phyloP scores from a whole-genome alignment of 1,284 basidiomycete species.

The Ustilago crameri region DNA sequence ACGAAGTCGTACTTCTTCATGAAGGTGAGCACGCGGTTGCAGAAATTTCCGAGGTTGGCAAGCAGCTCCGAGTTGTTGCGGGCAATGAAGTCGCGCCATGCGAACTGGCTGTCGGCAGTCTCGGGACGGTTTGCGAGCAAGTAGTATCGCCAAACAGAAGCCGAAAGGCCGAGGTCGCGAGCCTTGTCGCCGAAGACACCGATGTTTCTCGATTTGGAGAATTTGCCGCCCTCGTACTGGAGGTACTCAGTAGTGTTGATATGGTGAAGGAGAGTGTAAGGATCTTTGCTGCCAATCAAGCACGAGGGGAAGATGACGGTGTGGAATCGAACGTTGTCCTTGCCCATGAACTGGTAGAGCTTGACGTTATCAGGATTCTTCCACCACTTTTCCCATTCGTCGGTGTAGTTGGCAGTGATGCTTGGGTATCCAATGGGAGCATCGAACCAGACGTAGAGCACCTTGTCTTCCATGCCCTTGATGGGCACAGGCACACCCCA shows the following conservation, averaged over 20 bases:
- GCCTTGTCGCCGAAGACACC: constrained; percentile 98
- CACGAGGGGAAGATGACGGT: constrained; percentile 94
- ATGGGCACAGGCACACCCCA: constrained; percentile 95
- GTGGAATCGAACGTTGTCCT: constrained; percentile 90
- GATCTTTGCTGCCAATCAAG: constrained; percentile 85
- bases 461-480: constrained; percentile 89
- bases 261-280: constrained; percentile 95
- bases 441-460: constrained; percentile 95
- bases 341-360: constrained; percentile 95
- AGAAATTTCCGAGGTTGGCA: constrained; percentile 98
- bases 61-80: constrained; percentile 94
- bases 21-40: constrained; percentile 94
- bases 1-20: constrained; percentile 85
- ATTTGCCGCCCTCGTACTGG: constrained; percentile 98
- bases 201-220: constrained; percentile 95
- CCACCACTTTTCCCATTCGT: constrained; percentile 98
- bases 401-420: constrained; percentile 94
- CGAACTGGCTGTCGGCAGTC: constrained; percentile 93
- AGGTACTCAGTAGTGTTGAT: constrained; percentile 96
- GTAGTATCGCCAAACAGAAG: constrained; percentile 98
- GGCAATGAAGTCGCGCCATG: constrained; percentile 93
- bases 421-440: constrained; percentile 97
- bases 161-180: constrained; percentile 88
- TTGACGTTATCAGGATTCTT: constrained; percentile 89
- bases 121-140: constrained; percentile 92